Percentiles rank a stretch among this genome's conserved stretches.
These are phyloP conservation scores for Chaetomium strumarium DNA, from an alignment of 2,329 filamentous ascomycete species.

Conservation along the genomic window DNA sequence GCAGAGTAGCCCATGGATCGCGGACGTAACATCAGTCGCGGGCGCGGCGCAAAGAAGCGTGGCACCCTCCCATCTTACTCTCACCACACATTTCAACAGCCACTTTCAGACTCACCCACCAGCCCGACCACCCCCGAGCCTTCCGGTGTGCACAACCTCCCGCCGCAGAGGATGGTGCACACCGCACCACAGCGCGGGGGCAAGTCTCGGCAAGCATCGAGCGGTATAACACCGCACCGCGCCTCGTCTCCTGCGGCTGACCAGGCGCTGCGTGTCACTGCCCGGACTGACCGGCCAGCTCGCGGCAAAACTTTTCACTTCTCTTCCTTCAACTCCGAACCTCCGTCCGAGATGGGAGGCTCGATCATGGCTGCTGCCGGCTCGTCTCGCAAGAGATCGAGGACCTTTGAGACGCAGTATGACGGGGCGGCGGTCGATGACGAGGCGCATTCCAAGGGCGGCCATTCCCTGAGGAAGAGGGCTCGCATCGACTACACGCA, in stretches of 20 bases:
- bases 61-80: constrained; percentile 14
- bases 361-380: constrained; percentile 23
- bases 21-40: constrained; percentile 21
- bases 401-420: constrained; percentile 37
- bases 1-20: constrained; percentile 21
- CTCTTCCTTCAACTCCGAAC: constrained; percentile 17
- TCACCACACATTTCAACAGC: constrained; percentile 2
- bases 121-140: constrained; percentile 12
- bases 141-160: background rate
- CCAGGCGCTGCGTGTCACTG: constrained; percentile 12
- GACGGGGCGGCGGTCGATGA: constrained; percentile 37
- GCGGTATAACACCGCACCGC: constrained; percentile 13
- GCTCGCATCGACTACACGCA: constrained; percentile 54
- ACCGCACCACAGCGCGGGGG: constrained; percentile 18
- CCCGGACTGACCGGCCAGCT: constrained; percentile 15
- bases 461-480: constrained; percentile 52
- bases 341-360: constrained; percentile 7
- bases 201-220: constrained; percentile 10
- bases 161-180: constrained; percentile 5
- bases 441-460: constrained; percentile 48
- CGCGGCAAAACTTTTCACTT: constrained; percentile 19
- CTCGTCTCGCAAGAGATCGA: constrained; percentile 38
- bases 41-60: constrained; percentile 24
- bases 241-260: constrained; percentile 21
- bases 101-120: constrained; percentile 6